These are phyloP conservation scores for Coffea eugenioides DNA, from an alignment of 257 asterid species.

Conservation along the genomic window DNA sequence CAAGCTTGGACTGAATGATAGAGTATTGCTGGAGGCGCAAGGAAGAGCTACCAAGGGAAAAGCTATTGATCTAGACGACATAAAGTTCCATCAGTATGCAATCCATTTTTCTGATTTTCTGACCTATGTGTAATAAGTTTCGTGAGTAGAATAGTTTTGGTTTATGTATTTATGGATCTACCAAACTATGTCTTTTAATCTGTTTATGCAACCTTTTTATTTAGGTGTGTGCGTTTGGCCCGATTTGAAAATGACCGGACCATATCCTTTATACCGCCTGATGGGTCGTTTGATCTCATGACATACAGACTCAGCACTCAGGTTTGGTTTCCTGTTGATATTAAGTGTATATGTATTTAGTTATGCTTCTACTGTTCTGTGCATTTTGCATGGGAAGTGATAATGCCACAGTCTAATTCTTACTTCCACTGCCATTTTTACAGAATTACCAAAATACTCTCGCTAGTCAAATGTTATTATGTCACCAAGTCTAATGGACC, in stretches of 20 bases:
- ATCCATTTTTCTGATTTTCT: slow-evolving; percentile 19
- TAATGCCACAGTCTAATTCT: too few species aligned
- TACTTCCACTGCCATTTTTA: too few species aligned
- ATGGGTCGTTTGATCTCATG: slow-evolving; percentile 99
- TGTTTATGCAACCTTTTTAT: slow-evolving; percentile 24
- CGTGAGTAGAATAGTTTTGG: background rate
- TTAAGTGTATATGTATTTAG: background rate
- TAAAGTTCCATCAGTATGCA: slow-evolving; percentile 97
- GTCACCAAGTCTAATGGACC: too few species aligned
- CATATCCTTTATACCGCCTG: slow-evolving; percentile 96
- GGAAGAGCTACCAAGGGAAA: slow-evolving; percentile 94
- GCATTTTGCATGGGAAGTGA: background rate
- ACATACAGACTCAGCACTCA: slow-evolving; percentile 98
- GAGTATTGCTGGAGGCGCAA: slow-evolving; percentile 95
- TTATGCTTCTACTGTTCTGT: background rate
- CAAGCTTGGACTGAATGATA: slow-evolving; percentile 98
- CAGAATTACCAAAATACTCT: too few species aligned
- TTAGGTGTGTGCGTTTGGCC: slow-evolving; percentile 97
- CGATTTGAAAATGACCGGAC: slow-evolving; percentile 97
- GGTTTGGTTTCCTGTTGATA: slow-evolving; percentile 41
- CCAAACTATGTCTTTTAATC: slow-evolving; percentile 14
- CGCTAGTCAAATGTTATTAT: too few species aligned
- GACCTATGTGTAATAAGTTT: background rate
- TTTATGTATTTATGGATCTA: background rate
- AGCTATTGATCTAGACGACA: slow-evolving; percentile 97